Conservation (phyloP, 164 flowering plant species). For the Chloranthus sessilifolius region DNA sequence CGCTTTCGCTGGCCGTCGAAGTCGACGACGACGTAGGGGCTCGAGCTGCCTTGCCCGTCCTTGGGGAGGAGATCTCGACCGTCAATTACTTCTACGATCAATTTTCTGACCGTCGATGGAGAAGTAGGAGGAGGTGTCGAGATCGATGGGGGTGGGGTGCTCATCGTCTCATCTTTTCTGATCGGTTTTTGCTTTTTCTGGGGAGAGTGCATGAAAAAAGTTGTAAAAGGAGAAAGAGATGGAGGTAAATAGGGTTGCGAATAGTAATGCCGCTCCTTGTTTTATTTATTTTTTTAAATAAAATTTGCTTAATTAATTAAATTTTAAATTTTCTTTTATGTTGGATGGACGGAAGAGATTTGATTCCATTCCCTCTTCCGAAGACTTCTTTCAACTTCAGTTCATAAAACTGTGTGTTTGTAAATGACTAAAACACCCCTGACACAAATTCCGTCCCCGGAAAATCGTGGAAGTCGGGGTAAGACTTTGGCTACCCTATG, state of each 20-base stretch:
- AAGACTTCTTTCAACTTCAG: constrained; percentile 31
- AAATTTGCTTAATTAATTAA: not conserved
- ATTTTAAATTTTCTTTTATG: not conserved
- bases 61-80: constrained; percentile 86
- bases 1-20: constrained; percentile 79
- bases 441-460: no score
- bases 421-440: no score
- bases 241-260: constrained; percentile 5
- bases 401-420: no score
- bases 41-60: constrained; percentile 95
- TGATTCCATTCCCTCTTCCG: constrained; percentile 34
- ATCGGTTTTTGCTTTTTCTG: not conserved
- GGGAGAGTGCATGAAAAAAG: not conserved
- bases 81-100: constrained; percentile 67
- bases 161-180: constrained; percentile 12
- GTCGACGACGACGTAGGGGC: constrained; percentile 73
- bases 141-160: constrained; percentile 12
- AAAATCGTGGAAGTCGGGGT: no score
- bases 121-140: constrained; percentile 15
- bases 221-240: not conserved
- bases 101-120: constrained; percentile 36
- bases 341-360: constrained; percentile 14
- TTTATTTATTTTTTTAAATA: not conserved
- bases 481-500: no score
- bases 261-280: not conserved